A percentile compares a stretch with the other conserved stretches of the same genome.
Conservation (phyloP, 2,329 filamentous ascomycete species). For the Trichoderma koningii region DNA sequence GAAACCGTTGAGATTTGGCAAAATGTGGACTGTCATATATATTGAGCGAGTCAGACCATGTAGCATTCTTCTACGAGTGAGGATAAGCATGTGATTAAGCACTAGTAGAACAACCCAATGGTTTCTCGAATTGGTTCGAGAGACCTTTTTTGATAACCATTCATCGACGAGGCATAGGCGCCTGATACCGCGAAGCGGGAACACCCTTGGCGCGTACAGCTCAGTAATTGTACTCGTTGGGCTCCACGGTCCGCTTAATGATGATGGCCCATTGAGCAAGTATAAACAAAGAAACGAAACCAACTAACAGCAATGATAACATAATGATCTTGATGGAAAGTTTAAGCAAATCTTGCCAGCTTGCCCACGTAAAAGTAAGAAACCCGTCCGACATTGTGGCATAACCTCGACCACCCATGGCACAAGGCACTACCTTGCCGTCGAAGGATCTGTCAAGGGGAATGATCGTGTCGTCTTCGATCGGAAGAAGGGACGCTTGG, state of each 20-base stretch:
- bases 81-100: too few species aligned
- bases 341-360: slow-evolving; percentile 60
- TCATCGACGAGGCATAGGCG: neutral
- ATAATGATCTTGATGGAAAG: slow-evolving; percentile 72
- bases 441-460: slow-evolving; percentile 86
- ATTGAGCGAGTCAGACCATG: too few species aligned
- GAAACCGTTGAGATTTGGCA: neutral
- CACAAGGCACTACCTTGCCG: slow-evolving; percentile 70
- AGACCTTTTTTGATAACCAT: too few species aligned
- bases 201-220: neutral
- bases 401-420: slow-evolving; percentile 71
- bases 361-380: slow-evolving; percentile 71
- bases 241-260: slow-evolving; percentile 1
- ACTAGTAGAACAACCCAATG: too few species aligned
- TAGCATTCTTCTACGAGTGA: too few species aligned
- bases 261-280: neutral
- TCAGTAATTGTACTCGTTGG: slow-evolving; percentile 3
- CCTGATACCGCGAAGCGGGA: too few species aligned
- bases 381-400: slow-evolving; percentile 75
- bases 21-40: too few species aligned
- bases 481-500: slow-evolving; percentile 81
- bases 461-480: slow-evolving; percentile 82
- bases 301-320: slow-evolving; percentile 51
- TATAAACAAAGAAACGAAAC: neutral
- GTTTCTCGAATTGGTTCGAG: neutral